A percentile compares a stretch with the other conserved stretches of the same genome.
Conservation (phyloP, 1,284 basidiomycete genomes). For the Anthracocystis setariae region DNA sequence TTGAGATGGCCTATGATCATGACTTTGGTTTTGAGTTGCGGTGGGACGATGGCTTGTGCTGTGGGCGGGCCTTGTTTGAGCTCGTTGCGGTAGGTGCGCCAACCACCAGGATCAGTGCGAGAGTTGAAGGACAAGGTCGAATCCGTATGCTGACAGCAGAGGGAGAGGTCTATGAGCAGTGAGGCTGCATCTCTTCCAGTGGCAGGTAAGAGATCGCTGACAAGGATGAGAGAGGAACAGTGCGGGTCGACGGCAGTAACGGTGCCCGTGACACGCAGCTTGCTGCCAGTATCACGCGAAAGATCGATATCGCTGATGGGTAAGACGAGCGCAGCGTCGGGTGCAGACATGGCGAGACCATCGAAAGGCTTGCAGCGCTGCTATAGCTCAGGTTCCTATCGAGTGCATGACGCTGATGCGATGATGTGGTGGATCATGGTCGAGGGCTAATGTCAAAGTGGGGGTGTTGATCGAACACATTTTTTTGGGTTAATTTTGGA, state of each 20-base stretch:
- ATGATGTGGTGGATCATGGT: too few relatives aligned
- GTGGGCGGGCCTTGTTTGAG: not conserved
- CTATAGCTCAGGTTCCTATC: too few relatives aligned
- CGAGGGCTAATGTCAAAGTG: too few relatives aligned
- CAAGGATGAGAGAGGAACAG: constrained; percentile 15
- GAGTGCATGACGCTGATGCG: too few relatives aligned
- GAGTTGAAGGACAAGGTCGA: not conserved
- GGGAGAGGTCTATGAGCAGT: constrained; percentile 27
- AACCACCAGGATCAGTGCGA: not conserved
- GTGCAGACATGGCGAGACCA: constrained; percentile 9
- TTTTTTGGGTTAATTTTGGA: too few relatives aligned
- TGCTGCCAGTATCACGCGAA: constrained; percentile 9
- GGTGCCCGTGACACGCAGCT: constrained; percentile 33
- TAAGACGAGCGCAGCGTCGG: constrained; percentile 17
- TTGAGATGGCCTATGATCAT: constrained; percentile 38
- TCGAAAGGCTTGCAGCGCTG: not conserved
- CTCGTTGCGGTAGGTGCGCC: not conserved
- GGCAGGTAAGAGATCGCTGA: constrained; percentile 13
- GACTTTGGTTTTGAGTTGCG: constrained; percentile 16
- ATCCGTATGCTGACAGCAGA: constrained; percentile 11
- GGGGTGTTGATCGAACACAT: too few relatives aligned
- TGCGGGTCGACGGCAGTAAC: constrained; percentile 19
- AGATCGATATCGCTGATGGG: constrained; percentile 37
- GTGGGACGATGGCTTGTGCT: constrained; percentile 1
- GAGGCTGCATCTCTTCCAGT: not conserved